Base-by-base conservation (phyloP, 2,329 filamentous ascomycete genomes). In the Escovopsis sp. region DNA sequence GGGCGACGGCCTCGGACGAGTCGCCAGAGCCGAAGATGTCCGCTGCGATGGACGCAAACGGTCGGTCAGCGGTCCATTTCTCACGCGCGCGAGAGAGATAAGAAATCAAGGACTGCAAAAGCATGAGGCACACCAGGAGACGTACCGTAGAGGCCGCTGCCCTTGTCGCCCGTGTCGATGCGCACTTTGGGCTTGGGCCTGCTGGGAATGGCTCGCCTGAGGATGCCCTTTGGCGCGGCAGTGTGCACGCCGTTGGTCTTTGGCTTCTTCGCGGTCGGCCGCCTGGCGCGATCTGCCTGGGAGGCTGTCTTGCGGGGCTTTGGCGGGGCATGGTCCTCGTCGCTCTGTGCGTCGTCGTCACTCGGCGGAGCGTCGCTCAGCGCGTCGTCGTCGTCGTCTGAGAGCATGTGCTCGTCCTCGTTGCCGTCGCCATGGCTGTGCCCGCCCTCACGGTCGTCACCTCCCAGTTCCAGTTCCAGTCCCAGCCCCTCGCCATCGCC, bases 1-100 rank as follows among this genome's bases (percentile, higher is more conserved):
- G 63, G 16, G 72, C 72, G 36, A 78, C 67, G 38, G 69, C 63
- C 37, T 73, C 63, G 14, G 67, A 60, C 34, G 62, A 55, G 37
- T 72, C 61, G 26, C 72, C 72, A 13, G 70, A 75, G 28, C 63
- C 66, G 45, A 79, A 79, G 9, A 80, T 66, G 37, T 77, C 72
- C 46, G 68, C 76, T 80, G 41, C 6, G 7, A 21, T 25, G 33
- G 50, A 25, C 9, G 21, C 11, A 8, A 17, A 31, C 16, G 29
- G 28, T 23, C 13, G 10, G 27, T 35, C 27, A 33, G 33, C 9
- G 13, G 34, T 21, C n/a, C n/a, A n/a, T n/a, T n/a, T n/a, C n/a
- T n/a, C n/a, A n/a, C n/a, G n/a, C n/a, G n/a, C n/a, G n/a, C n/a
- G n/a, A n/a, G n/a, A n/a, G n/a, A n/a, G n/a, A n/a, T n/a, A n/a